Conservation (phyloP, 768 basidiomycete genomes). For the Suillus plorans region DNA sequence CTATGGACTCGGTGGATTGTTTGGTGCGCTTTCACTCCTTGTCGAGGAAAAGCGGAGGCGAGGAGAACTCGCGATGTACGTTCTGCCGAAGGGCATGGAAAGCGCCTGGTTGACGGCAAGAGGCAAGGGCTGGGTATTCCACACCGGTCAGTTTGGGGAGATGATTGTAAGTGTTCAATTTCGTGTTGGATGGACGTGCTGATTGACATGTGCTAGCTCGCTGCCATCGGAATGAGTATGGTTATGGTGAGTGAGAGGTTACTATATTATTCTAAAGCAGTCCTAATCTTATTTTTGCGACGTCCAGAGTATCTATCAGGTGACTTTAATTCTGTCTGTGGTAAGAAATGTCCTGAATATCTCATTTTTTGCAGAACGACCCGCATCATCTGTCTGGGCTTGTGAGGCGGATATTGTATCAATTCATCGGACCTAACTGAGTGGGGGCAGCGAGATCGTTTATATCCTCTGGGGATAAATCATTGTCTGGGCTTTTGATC, state of each 20-base stretch:
- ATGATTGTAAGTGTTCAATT: slow-evolving; percentile 46
- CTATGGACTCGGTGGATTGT: slow-evolving; percentile 73
- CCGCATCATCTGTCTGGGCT: slow-evolving; percentile 82
- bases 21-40: slow-evolving; percentile 75
- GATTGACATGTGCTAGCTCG: slow-evolving; percentile 39
- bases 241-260: slow-evolving; percentile 62
- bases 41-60: slow-evolving; percentile 88
- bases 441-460: too few relatives aligned
- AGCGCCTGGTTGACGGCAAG: slow-evolving; percentile 83
- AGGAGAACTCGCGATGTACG: slow-evolving; percentile 90
- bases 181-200: slow-evolving; percentile 5
- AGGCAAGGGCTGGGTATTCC: slow-evolving; percentile 73
- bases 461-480: neutral
- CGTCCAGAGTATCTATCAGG: slow-evolving; percentile 75
- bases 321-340: slow-evolving; percentile 14
- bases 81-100: slow-evolving; percentile 86
- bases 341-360: neutral
- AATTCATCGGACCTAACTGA: slow-evolving; percentile 86
- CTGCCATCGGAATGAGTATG: slow-evolving; percentile 85
- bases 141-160: slow-evolving; percentile 69
- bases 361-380: slow-evolving; percentile 44
- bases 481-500: neutral
- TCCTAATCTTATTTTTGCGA: neutral
- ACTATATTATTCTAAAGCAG: neutral
- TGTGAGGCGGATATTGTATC: slow-evolving; percentile 79